Percentiles rank a stretch among this genome's conserved stretches.
Conservation (phyloP, 2,329 filamentous ascomycete genomes). For the Parastagonospora nodorum region DNA sequence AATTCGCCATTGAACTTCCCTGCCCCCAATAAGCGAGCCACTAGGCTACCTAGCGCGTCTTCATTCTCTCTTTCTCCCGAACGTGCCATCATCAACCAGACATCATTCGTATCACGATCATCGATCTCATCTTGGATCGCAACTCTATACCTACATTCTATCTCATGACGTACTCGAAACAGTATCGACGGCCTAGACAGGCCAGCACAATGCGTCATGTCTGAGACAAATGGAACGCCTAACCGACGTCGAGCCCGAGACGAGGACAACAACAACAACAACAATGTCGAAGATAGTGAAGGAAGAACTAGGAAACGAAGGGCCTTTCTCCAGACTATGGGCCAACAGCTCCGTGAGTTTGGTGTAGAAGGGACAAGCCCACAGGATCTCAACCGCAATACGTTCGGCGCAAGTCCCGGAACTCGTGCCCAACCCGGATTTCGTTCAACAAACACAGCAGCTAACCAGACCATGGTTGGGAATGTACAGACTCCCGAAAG, state of each 20-base stretch:
- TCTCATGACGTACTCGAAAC: neutral
- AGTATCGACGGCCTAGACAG: neutral
- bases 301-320: constrained; percentile 19
- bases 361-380: constrained; percentile 27
- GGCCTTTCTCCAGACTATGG: constrained; percentile 32
- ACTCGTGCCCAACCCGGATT: constrained; percentile 10
- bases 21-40: no score
- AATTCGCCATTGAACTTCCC: no score
- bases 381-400: constrained; percentile 19
- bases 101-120: no score
- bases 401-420: constrained; percentile 22
- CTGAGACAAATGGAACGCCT: constrained; percentile 14
- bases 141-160: neutral
- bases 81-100: no score
- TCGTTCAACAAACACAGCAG: constrained; percentile 3
- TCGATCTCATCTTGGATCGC: no score
- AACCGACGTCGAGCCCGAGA: constrained; percentile 20
- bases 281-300: neutral
- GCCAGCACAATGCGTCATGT: constrained; percentile 9
- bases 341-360: constrained; percentile 31
- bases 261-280: constrained; percentile 10
- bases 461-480: constrained; percentile 1
- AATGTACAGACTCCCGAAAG: constrained; percentile 19
- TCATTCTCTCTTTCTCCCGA: neutral
- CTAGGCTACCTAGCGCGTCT: neutral